These are phyloP conservation scores for Dipteronia sinensis DNA, from an alignment of 345 rosid species.

Conservation along the genomic window DNA sequence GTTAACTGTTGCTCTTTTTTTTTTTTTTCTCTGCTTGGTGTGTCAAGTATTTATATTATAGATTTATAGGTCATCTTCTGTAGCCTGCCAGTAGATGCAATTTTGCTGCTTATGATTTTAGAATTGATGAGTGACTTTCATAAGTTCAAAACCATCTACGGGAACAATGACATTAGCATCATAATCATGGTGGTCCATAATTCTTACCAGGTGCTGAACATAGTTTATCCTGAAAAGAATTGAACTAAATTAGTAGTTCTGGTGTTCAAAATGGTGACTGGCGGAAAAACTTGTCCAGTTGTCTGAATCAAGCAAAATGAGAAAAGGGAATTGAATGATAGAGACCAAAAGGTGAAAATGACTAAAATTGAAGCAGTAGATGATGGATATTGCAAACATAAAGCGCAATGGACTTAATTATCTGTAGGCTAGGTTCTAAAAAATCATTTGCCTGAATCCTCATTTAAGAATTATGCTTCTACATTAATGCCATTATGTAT, in stretches of 20 bases:
- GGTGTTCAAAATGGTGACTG: not conserved
- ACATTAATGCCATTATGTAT: not conserved
- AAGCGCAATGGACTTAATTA: not conserved
- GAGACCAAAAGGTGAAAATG: not conserved
- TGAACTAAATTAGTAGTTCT: not conserved
- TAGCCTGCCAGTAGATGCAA: slow-evolving; percentile 12
- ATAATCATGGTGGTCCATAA: slow-evolving; percentile 2
- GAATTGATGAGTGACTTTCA: slow-evolving; percentile 10
- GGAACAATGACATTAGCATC: slow-evolving; percentile 5
- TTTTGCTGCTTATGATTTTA: not conserved
- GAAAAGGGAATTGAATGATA: not conserved
- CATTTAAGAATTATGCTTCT: not conserved
- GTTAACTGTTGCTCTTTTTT: not conserved
- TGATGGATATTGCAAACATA: slow-evolving; percentile 5
- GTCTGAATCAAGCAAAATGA: slow-evolving; percentile 1
- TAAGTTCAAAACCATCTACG: not conserved
- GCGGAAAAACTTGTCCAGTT: not conserved
- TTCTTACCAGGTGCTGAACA: slow-evolving; percentile 11
- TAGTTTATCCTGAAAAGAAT: not conserved
- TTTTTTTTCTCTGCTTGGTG: not conserved
- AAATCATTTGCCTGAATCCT: slow-evolving; percentile 1
- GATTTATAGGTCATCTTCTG: not conserved
- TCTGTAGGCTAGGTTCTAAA: not conserved
- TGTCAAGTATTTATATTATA: not conserved
- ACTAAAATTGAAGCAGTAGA: not conserved